Evolutionary conservation across 768 basidiomycete species (phyloP).

Genomic region (Serendipita sp.): DNA sequence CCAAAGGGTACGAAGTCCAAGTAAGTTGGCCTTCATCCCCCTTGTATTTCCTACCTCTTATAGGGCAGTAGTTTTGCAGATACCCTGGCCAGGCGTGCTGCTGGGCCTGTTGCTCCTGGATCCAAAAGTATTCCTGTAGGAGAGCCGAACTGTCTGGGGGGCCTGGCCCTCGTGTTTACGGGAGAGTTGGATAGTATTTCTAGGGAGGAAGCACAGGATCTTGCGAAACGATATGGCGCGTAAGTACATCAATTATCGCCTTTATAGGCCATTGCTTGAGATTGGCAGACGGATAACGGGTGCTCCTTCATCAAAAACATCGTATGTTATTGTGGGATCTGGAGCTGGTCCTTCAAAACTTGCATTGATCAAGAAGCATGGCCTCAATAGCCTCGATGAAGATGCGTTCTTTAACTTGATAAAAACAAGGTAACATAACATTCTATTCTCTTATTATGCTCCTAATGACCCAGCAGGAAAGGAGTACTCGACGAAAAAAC

Average conservation of each 20-base stretch:
- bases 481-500: slow-evolving; percentile 57
- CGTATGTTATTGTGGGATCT: slow-evolving; percentile 75
- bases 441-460: slow-evolving; percentile 10
- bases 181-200: slow-evolving; percentile 80
- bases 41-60: background rate
- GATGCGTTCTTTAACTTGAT: slow-evolving; percentile 80
- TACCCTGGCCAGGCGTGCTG: slow-evolving; percentile 42
- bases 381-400: slow-evolving; percentile 60
- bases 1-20: background rate
- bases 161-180: slow-evolving; percentile 87
- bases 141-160: slow-evolving; percentile 55
- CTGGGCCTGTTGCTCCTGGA: slow-evolving; percentile 32
- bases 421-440: slow-evolving; percentile 44
- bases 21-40: background rate
- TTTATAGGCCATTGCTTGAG: background rate
- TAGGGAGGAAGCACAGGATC: slow-evolving; percentile 69
- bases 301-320: slow-evolving; percentile 80
- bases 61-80: slow-evolving; percentile 19
- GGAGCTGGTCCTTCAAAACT: slow-evolving; percentile 83
- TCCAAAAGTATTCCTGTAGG: slow-evolving; percentile 57
- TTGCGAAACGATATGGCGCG: slow-evolving; percentile 91
- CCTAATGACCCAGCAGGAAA: slow-evolving; percentile 14
- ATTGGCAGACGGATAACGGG: slow-evolving; percentile 60
- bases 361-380: slow-evolving; percentile 69
- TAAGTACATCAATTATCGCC: slow-evolving; percentile 25